A percentile compares a stretch with the other conserved stretches of the same genome.
Conservation (phyloP, 441 rosid species). For the Gossypium schwendimanii region DNA sequence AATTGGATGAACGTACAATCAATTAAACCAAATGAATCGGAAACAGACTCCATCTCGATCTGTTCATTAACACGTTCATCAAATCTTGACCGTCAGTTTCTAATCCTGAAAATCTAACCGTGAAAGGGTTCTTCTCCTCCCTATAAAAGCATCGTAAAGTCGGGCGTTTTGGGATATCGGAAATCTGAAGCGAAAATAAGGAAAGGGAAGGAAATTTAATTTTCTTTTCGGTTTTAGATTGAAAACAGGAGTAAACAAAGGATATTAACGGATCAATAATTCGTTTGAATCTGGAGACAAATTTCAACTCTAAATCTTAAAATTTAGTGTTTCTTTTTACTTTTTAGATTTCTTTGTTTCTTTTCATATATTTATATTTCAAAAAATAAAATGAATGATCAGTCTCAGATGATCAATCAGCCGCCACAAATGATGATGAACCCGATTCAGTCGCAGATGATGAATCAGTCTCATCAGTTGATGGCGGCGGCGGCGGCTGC, state of each 20-base stretch:
- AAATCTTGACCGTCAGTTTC: conserved; percentile 11
- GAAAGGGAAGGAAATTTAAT: background rate
- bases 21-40: too few species aligned
- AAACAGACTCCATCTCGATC: background rate
- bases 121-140: background rate
- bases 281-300: background rate
- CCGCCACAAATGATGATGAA: conserved; percentile 27
- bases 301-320: background rate
- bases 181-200: background rate
- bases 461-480: conserved; percentile 24
- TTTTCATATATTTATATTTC: background rate
- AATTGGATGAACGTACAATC: too few species aligned
- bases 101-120: conserved; percentile 2
- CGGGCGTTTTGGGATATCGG: too few species aligned
- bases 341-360: background rate
- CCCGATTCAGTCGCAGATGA: conserved; percentile 26
- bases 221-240: conserved; percentile 9
- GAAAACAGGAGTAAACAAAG: conserved; percentile 10
- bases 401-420: conserved; percentile 36
- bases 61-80: background rate
- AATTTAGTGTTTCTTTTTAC: conserved; percentile 9
- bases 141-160: background rate
- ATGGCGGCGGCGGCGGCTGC: conserved; percentile 11
- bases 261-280: conserved; percentile 12
- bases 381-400: conserved; percentile 33